These are phyloP conservation scores for Xerocomus potaroensis DNA, from an alignment of 768 basidiomycete species.

Conservation along the genomic window DNA sequence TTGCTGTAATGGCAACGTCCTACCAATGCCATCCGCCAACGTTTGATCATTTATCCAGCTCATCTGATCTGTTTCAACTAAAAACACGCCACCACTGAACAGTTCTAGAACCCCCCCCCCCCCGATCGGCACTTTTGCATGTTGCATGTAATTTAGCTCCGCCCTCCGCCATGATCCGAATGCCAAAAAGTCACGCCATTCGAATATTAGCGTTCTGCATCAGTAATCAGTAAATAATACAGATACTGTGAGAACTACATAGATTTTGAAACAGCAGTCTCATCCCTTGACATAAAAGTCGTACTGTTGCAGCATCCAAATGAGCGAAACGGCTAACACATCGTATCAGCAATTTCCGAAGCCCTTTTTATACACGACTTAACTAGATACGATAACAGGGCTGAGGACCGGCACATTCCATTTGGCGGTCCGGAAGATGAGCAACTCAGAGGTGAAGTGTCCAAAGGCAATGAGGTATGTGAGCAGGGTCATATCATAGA, in stretches of 20 bases:
- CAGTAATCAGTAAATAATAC: neutral
- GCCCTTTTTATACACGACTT: constrained; percentile 28
- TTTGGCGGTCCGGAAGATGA: constrained; percentile 76
- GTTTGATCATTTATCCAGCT: neutral
- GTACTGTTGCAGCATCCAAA: constrained; percentile 87
- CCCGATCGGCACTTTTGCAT: neutral
- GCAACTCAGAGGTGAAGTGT: constrained; percentile 83
- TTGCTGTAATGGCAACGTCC: neutral
- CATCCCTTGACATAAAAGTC: constrained; percentile 63
- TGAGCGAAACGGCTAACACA: constrained; percentile 53
- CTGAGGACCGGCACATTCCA: constrained; percentile 56
- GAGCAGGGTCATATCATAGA: constrained; percentile 85
- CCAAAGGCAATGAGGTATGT: constrained; percentile 88
- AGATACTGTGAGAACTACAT: neutral
- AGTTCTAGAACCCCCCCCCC: no score
- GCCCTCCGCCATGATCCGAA: constrained; percentile 14
- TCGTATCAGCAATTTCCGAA: constrained; percentile 5
- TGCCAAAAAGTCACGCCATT: neutral
- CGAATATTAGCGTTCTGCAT: constrained; percentile 1
- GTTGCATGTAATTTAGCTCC: neutral
- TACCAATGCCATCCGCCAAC: neutral
- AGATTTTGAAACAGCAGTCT: constrained; percentile 5
- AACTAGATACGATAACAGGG: constrained; percentile 85
- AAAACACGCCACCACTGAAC: neutral
- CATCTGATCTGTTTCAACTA: constrained; percentile 11